Base-by-base conservation (phyloP, 225 moss, liverwort and hornwort species). In the Physcomitrium patens region DNA sequence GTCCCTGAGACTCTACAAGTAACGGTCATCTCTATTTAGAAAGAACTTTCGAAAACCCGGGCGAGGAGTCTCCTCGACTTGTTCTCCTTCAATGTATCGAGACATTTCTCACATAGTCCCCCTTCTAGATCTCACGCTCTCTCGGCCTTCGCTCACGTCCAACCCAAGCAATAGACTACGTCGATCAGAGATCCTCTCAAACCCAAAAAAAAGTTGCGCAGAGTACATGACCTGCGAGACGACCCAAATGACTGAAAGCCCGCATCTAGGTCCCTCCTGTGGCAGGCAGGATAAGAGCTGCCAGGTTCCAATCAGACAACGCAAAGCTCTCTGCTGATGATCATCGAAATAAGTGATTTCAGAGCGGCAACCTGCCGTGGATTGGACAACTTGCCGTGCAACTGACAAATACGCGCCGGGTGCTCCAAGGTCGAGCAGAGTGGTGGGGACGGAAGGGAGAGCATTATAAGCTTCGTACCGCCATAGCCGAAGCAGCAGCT, bases 401-500 rank as follows among this genome's bases (percentile, higher is more conserved):
- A 52, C 74, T 50, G 16, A 65, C 7, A 11, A 12, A 0, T 59
- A 71, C 3, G 56, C 49, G 61, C 74, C 74, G 67, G 65, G 18
- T 74, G 54, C 60, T 53, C 56, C 19, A 3, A 5, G 24, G 63
- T 9, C 79, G 76, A 72, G 46, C 72, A 63, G 37, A 51, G 49
- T 45, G 68, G 12, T 5, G 76, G 8, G 53, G 13, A 28, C n/a
- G 12, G n/a, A 12, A 49, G 49, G 3, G 1, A 19, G 55, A 56
- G 50, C 48, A 71, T 43, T 71, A 56, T 0, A 56, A 9, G 5
- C 31, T 37, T 56, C 17, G 54, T 72, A 62, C 70, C 71, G 62
- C 83, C 76, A 72, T 63, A 71, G 83, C 75, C 71, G 56, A 72
- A 78, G 37, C 44, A 37, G 17, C 12, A 52, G 59, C 0, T 1